Evolutionary conservation across 257 asterid genomes (phyloP).

Genomic region (Catharanthus roseus): DNA sequence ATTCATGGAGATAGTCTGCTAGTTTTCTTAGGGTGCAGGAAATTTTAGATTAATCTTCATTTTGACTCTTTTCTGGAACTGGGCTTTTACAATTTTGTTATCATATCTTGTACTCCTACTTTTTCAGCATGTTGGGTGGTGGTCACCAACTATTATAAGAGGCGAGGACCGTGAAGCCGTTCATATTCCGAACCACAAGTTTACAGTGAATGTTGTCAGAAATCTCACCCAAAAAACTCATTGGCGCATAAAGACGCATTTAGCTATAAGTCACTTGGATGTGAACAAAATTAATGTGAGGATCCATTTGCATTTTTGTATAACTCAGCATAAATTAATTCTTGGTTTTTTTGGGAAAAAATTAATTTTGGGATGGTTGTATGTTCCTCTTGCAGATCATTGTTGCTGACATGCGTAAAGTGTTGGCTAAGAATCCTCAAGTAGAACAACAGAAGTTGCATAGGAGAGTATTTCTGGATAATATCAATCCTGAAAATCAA

Average conservation of each 20-base stretch:
- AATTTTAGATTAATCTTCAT: not conserved
- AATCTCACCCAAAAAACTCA: slow-evolving; percentile 86
- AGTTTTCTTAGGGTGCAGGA: not conserved
- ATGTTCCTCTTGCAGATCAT: slow-evolving; percentile 47
- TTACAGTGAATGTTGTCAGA: slow-evolving; percentile 82
- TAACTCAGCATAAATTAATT: not conserved
- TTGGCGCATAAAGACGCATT: slow-evolving; percentile 90
- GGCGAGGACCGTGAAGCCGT: slow-evolving; percentile 99
- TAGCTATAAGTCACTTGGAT: slow-evolving; percentile 86
- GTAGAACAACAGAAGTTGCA: slow-evolving; percentile 94
- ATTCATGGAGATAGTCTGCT: not conserved
- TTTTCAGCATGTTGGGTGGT: slow-evolving; percentile 89
- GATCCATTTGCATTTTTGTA: slow-evolving; percentile 14
- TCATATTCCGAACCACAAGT: slow-evolving; percentile 95
- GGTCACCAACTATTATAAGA: slow-evolving; percentile 92
- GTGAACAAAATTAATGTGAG: slow-evolving; percentile 86
- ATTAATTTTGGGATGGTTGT: slow-evolving; percentile 7
- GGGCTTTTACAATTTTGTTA: not conserved
- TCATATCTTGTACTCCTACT: not conserved
- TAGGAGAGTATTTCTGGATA: slow-evolving; percentile 80
- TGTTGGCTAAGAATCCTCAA: slow-evolving; percentile 84
- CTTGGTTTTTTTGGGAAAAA: slow-evolving; percentile 9
- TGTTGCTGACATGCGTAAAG: slow-evolving; percentile 98
- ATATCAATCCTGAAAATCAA: slow-evolving; percentile 78
- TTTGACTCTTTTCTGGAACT: not conserved